Base-by-base conservation (phyloP, 177 flowering plant species). In the Vitis hybrid region DNA sequence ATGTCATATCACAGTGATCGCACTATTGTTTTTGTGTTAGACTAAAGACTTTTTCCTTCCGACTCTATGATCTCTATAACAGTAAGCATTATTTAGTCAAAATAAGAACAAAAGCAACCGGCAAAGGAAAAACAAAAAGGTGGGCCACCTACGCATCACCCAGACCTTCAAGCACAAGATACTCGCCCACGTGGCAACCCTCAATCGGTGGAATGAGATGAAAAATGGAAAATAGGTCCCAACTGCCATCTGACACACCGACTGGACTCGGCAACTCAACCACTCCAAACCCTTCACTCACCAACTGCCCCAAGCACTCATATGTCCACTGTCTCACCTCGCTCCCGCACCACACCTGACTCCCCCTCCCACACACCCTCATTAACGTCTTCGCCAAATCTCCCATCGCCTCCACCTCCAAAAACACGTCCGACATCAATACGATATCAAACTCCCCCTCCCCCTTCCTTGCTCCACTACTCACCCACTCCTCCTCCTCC, bases 381-480 rank as follows among this genome's bases (percentile, higher is more conserved):
- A 28, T 75, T 69, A 84, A 55, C 4, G 84, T 79, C 73, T 63
- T 76, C 4, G 74, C 89, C 69, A 86, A 33, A 50, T 52, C 75
- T 6, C n/a, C 67, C 85, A 79, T 83, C 47, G 65, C 76, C 17
- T 57, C 64, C 20, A 63, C 31, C 53, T 82, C 82, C 28, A 64
- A 83, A 49, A 85, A 78, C 70, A 85, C 77, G 59, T 85, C 87
- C 11, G 84, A 82, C 84, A 85, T 75, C 53, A 85, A 61, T 24
- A 83, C 80, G 64, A 84, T 44, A 33, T 84, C 84, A 19, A 84
- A 81, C 60, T 60, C 65, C 2, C 68, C 81, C 69, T 73, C 70
- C 73, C 75, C 78, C 4, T 49, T 55, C 33, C 49, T 69, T 31
- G 28, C 28, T 24, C 28, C 28, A 24, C 53, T 55, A 73, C 78